Evolutionary conservation across 2,329 filamentous ascomycete species (phyloP).

Genomic region (Xylaria arbuscula): DNA sequence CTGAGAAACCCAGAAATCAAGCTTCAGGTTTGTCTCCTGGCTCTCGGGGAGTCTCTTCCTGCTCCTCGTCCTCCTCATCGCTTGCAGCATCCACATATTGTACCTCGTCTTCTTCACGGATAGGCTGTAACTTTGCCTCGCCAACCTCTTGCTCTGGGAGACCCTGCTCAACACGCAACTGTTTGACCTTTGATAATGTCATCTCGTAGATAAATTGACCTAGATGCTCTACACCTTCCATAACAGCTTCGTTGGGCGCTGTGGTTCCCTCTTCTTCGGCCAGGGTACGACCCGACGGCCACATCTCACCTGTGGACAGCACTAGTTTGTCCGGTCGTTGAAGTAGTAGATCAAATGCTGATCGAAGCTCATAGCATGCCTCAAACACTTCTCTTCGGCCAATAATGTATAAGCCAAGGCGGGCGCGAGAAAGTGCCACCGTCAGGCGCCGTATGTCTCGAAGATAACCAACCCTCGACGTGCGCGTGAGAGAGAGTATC

Average conservation of each 20-base stretch:
- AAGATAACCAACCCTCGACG: slow-evolving; percentile 88
- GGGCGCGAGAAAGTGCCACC: slow-evolving; percentile 90
- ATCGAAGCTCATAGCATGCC: slow-evolving; percentile 84
- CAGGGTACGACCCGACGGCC: slow-evolving; percentile 70
- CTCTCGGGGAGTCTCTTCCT: slow-evolving; percentile 32
- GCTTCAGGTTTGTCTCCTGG: slow-evolving; percentile 31
- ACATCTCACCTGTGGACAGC: slow-evolving; percentile 88
- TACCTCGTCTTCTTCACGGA: slow-evolving; percentile 48
- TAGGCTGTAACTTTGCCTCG: slow-evolving; percentile 39
- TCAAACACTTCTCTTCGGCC: slow-evolving; percentile 91
- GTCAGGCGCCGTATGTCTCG: slow-evolving; percentile 93
- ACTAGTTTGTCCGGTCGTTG: slow-evolving; percentile 82
- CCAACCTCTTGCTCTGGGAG: slow-evolving; percentile 38
- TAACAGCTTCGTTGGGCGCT: slow-evolving; percentile 71
- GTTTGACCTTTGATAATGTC: slow-evolving; percentile 73
- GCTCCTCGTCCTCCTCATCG: slow-evolving; percentile 45
- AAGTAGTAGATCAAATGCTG: slow-evolving; percentile 84
- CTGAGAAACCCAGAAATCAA: slow-evolving; percentile 4
- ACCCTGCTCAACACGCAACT: slow-evolving; percentile 58
- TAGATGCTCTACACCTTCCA: slow-evolving; percentile 93
- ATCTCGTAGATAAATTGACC: slow-evolving; percentile 98
- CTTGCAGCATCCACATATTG: slow-evolving; percentile 42
- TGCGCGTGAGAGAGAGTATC: slow-evolving; percentile 91
- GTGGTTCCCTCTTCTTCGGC: slow-evolving; percentile 59
- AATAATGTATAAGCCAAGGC: slow-evolving; percentile 90